A percentile compares a stretch with the other conserved stretches of the same genome.
phyloP scores from a whole-genome alignment of 2,329 filamentous ascomycete species.

The Hymenoscyphus fructigenus region DNA sequence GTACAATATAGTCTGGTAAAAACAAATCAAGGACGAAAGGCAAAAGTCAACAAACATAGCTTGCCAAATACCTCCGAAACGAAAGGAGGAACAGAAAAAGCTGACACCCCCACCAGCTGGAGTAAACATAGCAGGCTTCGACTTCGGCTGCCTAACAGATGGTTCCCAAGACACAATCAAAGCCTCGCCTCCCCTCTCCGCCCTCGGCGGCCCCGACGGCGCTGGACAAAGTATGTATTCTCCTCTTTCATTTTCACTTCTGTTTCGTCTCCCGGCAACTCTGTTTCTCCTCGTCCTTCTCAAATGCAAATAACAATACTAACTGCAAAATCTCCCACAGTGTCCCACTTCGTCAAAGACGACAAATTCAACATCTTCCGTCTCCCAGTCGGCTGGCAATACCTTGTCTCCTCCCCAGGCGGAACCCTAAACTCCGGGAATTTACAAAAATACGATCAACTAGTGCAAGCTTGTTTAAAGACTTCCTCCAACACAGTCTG shows the following conservation, averaged over 20 bases:
- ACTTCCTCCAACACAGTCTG: conserved; percentile 52
- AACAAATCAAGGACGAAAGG: no score
- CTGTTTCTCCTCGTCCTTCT: no score
- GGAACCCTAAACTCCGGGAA: conserved; percentile 49
- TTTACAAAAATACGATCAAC: conserved; percentile 51
- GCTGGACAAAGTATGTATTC: conserved; percentile 19
- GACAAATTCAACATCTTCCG: conserved; percentile 57
- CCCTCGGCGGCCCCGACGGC: conserved; percentile 37
- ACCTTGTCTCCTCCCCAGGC: conserved; percentile 52
- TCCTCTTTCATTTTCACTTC: no score
- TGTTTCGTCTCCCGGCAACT: no score
- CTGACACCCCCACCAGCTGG: conserved; percentile 22
- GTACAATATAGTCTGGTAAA: no score
- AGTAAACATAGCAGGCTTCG: conserved; percentile 41
- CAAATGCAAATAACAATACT: no score
- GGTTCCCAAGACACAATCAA: conserved; percentile 33
- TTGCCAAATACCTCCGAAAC: background rate
- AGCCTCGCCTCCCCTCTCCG: conserved; percentile 36
- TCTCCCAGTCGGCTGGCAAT: conserved; percentile 60
- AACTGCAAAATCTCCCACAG: no score
- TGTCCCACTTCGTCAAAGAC: conserved; percentile 41
- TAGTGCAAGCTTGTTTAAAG: conserved; percentile 56
- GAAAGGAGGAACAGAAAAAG: background rate
- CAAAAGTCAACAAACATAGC: background rate
- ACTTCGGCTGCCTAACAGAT: conserved; percentile 47